phyloP scores from a whole-genome alignment of 73 alveolate species.

The Tetrahymena borealis region DNA sequence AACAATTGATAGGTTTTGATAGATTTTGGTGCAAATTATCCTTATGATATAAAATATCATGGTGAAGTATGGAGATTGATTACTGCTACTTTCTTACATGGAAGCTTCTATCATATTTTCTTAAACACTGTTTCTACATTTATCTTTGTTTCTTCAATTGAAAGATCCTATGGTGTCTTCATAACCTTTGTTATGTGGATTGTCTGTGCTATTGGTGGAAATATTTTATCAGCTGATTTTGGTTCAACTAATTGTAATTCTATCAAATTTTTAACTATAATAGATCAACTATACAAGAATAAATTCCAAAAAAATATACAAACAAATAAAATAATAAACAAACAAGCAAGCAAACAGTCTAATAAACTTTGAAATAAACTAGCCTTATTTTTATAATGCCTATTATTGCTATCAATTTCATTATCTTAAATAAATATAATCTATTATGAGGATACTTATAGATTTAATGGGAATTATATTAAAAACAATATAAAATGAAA shows the following conservation, averaged over 20 bases:
- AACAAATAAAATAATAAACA: neutral
- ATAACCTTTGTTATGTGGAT: neutral
- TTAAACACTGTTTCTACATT: neutral
- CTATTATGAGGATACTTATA: no score
- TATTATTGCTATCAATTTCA: no score
- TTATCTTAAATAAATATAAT: no score
- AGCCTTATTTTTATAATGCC: no score
- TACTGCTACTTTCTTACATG: neutral
- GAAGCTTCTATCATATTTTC: neutral
- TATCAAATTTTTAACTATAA: no score
- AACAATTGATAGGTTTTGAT: neutral
- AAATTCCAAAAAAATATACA: no score
- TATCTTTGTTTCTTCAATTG: neutral
- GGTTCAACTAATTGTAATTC: neutral
- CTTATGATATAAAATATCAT: neutral
- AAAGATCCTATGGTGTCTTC: neutral
- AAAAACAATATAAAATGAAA: no score
- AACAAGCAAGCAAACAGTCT: no score
- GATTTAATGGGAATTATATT: no score
- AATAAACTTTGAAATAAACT: no score
- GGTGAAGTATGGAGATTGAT: neutral
- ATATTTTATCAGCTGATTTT: neutral
- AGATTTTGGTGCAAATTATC: neutral
- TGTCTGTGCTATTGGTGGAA: neutral
- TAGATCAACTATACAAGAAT: no score